These are phyloP conservation scores for Starmerella bacillaris DNA, from an alignment of 805 yeast genomes.

Conservation along the genomic window DNA sequence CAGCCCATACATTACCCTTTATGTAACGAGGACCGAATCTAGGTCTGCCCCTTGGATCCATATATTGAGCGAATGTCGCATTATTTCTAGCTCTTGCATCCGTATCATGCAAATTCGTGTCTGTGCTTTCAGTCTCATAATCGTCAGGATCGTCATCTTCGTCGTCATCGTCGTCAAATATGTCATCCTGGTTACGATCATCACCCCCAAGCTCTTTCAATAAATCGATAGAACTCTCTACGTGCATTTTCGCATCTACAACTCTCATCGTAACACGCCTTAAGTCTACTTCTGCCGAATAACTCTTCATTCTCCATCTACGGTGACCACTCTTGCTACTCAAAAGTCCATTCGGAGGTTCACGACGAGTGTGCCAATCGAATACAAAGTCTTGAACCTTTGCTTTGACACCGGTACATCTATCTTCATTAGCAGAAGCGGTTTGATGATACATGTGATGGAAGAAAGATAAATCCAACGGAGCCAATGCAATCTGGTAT, in stretches of 20 bases:
- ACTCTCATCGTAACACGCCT: slow-evolving; percentile 51
- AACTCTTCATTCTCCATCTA: slow-evolving; percentile 36
- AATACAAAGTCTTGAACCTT: slow-evolving; percentile 36
- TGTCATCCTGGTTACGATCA: slow-evolving; percentile 4
- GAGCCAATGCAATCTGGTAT: slow-evolving; percentile 53
- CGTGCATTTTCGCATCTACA: slow-evolving; percentile 37
- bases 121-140: not conserved
- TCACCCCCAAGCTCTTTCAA: slow-evolving; percentile 6
- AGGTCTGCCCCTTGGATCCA: not conserved
- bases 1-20: slow-evolving; percentile 38
- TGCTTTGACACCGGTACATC: slow-evolving; percentile 51
- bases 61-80: not conserved
- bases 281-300: slow-evolving; percentile 53
- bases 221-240: slow-evolving; percentile 7
- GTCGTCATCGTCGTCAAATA: slow-evolving; percentile 14
- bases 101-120: not conserved
- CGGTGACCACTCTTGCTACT: slow-evolving; percentile 7
- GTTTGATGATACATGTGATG: slow-evolving; percentile 22
- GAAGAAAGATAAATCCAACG: slow-evolving; percentile 58
- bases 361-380: slow-evolving; percentile 47
- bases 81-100: not conserved
- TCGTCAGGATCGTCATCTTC: slow-evolving; percentile 4
- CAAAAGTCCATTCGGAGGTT: slow-evolving; percentile 16
- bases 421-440: slow-evolving; percentile 23
- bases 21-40: slow-evolving; percentile 12